Percentiles rank a stretch among this genome's conserved stretches.
Evolutionary conservation across 176 grass and related monocot species (phyloP).

Genomic region (Thinopyrum elongatum): DNA sequence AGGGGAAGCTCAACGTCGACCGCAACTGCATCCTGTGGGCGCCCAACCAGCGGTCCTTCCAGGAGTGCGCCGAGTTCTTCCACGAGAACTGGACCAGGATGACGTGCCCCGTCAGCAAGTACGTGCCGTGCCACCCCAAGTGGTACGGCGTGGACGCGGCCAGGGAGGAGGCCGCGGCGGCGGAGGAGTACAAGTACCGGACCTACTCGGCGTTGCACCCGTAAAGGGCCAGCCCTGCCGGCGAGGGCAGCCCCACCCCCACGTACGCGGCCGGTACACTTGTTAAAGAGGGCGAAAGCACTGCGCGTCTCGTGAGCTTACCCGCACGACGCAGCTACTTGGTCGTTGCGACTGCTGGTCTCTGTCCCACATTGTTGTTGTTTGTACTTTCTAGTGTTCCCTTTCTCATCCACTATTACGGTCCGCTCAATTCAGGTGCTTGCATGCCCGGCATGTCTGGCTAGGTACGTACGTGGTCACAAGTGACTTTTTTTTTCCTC

Average conservation of each 20-base stretch:
- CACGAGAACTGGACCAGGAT: constrained; percentile 29
- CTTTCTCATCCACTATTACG: not conserved
- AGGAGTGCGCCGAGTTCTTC: constrained; percentile 63
- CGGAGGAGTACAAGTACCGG: constrained; percentile 37
- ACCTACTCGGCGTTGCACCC: constrained; percentile 51
- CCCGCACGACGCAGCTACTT: constrained; percentile 15
- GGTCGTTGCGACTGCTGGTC: not conserved
- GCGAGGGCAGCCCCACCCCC: not conserved
- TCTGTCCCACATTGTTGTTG: constrained; percentile 21
- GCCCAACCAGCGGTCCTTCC: constrained; percentile 65
- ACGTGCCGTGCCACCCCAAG: constrained; percentile 50
- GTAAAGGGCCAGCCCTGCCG: not conserved
- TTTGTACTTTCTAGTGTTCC: not conserved
- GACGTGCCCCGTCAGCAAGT: constrained; percentile 45
- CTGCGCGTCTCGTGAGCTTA: constrained; percentile 29
- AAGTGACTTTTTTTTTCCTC: not conserved
- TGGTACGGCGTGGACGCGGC: not conserved
- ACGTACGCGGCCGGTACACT: not conserved
- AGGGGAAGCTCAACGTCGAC: constrained; percentile 58
- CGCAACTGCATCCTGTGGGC: constrained; percentile 68
- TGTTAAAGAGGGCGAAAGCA: not conserved
- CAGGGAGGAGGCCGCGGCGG: not conserved
- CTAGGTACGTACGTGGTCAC: not conserved
- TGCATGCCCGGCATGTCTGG: not conserved
- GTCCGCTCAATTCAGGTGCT: not conserved